Evolutionary conservation across 2,329 filamentous ascomycete species (phyloP), one percentile per base, ranked within the genome.

Genomic region (Rasamsonia emersonii): DNA sequence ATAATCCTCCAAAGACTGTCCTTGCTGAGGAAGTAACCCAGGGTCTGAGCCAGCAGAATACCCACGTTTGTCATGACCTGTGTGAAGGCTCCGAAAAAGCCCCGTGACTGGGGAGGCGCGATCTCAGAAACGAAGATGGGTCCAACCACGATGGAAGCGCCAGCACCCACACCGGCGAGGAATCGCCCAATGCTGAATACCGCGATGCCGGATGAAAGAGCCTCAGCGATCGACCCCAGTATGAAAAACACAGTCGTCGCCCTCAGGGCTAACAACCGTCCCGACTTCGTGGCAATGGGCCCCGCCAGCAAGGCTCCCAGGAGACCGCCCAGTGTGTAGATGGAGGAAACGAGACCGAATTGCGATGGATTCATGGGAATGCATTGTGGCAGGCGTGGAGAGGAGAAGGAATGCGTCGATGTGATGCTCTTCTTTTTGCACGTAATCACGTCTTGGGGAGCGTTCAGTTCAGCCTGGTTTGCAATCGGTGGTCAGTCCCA

Each of bases 121-220:
- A 95, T 74, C 59, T 98, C 91, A 27, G 86, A 88, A 45, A 98
- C 86, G 65, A 93, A 98, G 13, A 98, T 75, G 0, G 91, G 91
- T 3, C 93, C 86, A 20, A 95, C 84, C 13, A 98, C 91, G 3
- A 91, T 89, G 1, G 86, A 77, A 2, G 86, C 85, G 14, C 91
- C 91, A 4, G 86, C 86, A 5, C 84, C 88, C 2, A 93, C 54
- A 8, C 91, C 91, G 6, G 83, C 80, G 9, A 96, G 53, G 14
- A 94, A 65, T 14, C 91, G 74, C 4, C 89, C 91, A 10, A 83
- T 40, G 0, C 75, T 73, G 59, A 98, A 68, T 18, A 82, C 53
- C 3, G 70, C 59, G 11, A 93, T 79, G 23, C 71, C 76, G 3
- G 69, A 64, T 0, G 88, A 75, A 5, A 88, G 49, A 0, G 86